Base-by-base conservation (phyloP, 2,329 filamentous ascomycete species). In the Ophiostoma montium region DNA sequence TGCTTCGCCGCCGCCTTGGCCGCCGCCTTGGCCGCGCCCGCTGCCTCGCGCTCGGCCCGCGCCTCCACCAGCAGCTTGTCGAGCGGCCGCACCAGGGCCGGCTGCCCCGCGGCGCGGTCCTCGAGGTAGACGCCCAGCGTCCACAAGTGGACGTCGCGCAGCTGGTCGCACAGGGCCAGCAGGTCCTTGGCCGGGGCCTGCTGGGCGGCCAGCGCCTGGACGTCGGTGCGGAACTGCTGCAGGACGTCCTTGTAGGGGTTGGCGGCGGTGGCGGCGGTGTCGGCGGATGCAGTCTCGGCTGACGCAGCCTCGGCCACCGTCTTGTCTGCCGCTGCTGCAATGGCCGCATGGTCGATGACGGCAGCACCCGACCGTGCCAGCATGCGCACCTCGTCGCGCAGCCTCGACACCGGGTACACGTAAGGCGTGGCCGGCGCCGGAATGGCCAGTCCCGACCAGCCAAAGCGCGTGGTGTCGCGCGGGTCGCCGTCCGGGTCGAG, bases 71-170 rank as follows among this genome's bases (percentile, higher is more conserved):
- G 68, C 44, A 78, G 79, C 16, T 80, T 74, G 3, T n/a, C n/a
- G n/a, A n/a, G n/a, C n/a, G n/a, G n/a, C n/a, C n/a, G n/a, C n/a
- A 86, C 75, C 41, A 85, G 68, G 0, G 81, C 80, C 0, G 70
- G 78, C 54, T 63, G 68, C 2, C 41, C 41, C 49, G 60, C 66
- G 54, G 65, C 67, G 30, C 80, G 76, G 58, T 86, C 82, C 60
- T 86, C 82, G 13, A 86, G 76, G 58, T 84, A 83, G 54, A 86
- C 76, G 43, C 74, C 78, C 1, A 83, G 66, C 50, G 80, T 70
- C 66, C 78, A 83, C 7, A 86, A 71, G 48, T 78, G 72, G 2
- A 72, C 67, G 59, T 86, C 78, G 47, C 82, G 76, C 48, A 86
- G 67, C 15, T 70, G 67, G 60, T 83, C 82, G 63, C 78, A 84